Evolutionary conservation across 192 early-diverging fungal species (phyloP).

Genomic region (Pilobolus umbonatus): DNA sequence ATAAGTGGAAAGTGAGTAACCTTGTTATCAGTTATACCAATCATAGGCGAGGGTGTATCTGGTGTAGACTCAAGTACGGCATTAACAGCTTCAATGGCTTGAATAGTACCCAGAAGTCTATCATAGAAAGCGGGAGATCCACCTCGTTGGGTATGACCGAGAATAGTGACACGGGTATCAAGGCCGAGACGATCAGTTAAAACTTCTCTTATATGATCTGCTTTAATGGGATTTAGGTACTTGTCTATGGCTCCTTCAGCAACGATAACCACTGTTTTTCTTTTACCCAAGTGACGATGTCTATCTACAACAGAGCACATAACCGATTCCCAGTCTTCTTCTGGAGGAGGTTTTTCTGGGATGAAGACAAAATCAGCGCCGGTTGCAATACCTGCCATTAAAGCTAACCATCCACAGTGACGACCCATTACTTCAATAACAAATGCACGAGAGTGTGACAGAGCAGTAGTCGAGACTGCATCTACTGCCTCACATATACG

Average conservation of each 20-base stretch:
- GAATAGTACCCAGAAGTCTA: constrained; percentile 89
- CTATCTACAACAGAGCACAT: constrained; percentile 65
- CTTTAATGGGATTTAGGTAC: constrained; percentile 80
- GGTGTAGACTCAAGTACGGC: constrained; percentile 82
- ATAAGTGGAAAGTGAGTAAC: constrained; percentile 82
- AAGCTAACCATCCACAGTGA: constrained; percentile 93
- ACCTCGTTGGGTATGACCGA: constrained; percentile 96
- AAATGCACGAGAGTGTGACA: constrained; percentile 93
- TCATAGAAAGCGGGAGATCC: constrained; percentile 88
- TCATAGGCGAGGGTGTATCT: constrained; percentile 86
- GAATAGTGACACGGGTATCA: constrained; percentile 90
- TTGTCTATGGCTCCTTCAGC: constrained; percentile 94
- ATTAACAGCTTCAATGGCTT: constrained; percentile 92
- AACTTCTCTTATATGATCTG: constrained; percentile 79
- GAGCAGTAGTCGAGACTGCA: constrained; percentile 86
- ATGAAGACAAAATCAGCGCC: constrained; percentile 97
- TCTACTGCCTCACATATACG: constrained; percentile 96
- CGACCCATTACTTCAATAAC: constrained; percentile 98
- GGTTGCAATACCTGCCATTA: constrained; percentile 80
- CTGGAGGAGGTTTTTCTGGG: constrained; percentile 86
- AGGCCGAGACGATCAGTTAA: constrained; percentile 72
- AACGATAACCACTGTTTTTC: constrained; percentile 93
- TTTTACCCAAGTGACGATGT: constrained; percentile 79
- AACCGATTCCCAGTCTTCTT: constrained; percentile 80
- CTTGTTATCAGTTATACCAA: constrained; percentile 88